Conservation (phyloP, 495 filamentous ascomycete species). For the Trichocladium uniseriatum region DNA sequence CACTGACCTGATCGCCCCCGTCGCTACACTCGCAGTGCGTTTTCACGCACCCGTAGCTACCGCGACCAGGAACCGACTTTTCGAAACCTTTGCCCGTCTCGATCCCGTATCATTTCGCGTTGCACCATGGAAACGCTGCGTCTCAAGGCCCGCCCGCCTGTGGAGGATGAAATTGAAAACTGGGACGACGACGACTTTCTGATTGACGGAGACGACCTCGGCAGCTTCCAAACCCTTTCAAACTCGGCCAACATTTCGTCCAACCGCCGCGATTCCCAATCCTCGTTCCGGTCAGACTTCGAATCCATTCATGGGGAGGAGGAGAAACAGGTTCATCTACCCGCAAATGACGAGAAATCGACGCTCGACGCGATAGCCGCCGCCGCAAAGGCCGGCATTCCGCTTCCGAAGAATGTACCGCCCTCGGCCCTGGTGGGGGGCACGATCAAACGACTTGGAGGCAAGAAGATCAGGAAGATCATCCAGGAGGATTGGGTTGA, state of each 20-base stretch:
- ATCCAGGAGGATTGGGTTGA: slow-evolving; percentile 83
- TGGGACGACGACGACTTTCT: slow-evolving; percentile 86
- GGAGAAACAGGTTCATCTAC: slow-evolving; percentile 72
- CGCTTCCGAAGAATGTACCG: slow-evolving; percentile 82
- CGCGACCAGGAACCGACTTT: slow-evolving; percentile 6
- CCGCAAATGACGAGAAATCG: slow-evolving; percentile 68
- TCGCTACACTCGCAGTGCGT: slow-evolving; percentile 14
- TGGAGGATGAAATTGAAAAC: slow-evolving; percentile 60
- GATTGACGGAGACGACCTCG: slow-evolving; percentile 61
- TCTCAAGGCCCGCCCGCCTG: slow-evolving; percentile 44
- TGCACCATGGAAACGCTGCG: slow-evolving; percentile 48
- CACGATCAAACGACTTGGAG: slow-evolving; percentile 85
- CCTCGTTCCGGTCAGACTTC: slow-evolving; percentile 72
- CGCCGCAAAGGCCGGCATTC: slow-evolving; percentile 81
- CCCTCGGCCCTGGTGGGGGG: slow-evolving; percentile 88
- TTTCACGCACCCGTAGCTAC: neutral
- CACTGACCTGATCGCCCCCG: slow-evolving; percentile 22
- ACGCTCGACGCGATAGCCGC: slow-evolving; percentile 77
- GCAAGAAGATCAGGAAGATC: slow-evolving; percentile 67
- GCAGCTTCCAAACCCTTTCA: slow-evolving; percentile 56
- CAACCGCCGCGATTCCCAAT: slow-evolving; percentile 63
- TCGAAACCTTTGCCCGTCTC: neutral
- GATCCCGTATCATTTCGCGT: neutral
- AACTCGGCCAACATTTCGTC: slow-evolving; percentile 43
- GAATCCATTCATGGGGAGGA: slow-evolving; percentile 70